phyloP scores from a whole-genome alignment of 495 filamentous ascomycete species.

The Cercophora sp. region DNA sequence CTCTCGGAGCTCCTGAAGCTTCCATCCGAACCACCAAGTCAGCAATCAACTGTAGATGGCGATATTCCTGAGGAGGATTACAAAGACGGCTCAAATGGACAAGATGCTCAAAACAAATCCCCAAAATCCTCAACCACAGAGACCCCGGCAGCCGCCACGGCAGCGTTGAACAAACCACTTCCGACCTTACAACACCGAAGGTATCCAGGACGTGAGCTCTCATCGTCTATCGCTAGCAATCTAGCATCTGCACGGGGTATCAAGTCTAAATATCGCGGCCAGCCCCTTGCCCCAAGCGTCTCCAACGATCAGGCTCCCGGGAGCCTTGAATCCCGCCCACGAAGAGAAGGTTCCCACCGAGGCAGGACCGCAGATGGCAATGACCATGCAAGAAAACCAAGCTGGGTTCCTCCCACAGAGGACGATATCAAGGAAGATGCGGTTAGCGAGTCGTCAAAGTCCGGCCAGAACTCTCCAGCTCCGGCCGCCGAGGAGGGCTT shows the following conservation, averaged over 20 bases:
- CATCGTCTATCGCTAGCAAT: constrained; percentile 87
- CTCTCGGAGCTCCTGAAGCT: constrained; percentile 75
- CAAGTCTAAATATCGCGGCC: constrained; percentile 60
- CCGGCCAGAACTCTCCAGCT: constrained; percentile 3
- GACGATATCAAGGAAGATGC: constrained; percentile 21
- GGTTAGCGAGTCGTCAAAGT: constrained; percentile 20
- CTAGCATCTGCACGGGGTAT: constrained; percentile 86
- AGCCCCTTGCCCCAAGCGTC: constrained; percentile 63
- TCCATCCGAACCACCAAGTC: constrained; percentile 57
- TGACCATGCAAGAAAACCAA: constrained; percentile 38
- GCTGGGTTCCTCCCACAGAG: constrained; percentile 36
- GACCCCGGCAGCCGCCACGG: constrained; percentile 21
- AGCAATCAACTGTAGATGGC: constrained; percentile 30
- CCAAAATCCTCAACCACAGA: constrained; percentile 19
- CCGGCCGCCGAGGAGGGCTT: constrained; percentile 68
- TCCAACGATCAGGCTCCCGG: constrained; percentile 73
- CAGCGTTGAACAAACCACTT: constrained; percentile 32
- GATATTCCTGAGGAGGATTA: constrained; percentile 36
- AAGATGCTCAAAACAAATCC: constrained; percentile 12
- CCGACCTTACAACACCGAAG: constrained; percentile 47
- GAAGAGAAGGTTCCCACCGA: constrained; percentile 40
- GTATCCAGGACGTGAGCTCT: constrained; percentile 58
- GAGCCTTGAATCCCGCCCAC: constrained; percentile 58
- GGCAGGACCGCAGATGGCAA: constrained; percentile 36
- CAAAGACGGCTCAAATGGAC: constrained; percentile 27